phyloP scores from a whole-genome alignment of 2,329 filamentous ascomycete genomes.

The Microcera coccophila region DNA sequence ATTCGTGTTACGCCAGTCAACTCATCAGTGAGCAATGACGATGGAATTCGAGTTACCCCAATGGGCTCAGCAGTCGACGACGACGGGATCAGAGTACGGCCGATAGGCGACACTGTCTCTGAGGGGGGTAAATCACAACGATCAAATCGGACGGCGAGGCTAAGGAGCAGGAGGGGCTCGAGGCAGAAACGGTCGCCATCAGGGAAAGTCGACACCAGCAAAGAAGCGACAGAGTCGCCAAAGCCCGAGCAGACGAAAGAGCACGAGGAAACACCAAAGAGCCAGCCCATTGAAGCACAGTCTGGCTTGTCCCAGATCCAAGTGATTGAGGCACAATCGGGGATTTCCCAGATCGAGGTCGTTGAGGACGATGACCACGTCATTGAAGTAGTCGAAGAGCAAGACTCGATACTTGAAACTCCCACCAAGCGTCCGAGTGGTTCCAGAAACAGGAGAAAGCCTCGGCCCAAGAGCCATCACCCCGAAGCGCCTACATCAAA shows the following conservation, averaged over 20 bases:
- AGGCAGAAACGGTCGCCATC: conserved; percentile 24
- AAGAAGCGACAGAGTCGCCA: conserved; percentile 18
- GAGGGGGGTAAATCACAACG: conserved; percentile 18
- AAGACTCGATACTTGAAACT: conserved; percentile 35
- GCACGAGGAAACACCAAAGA: conserved; percentile 9
- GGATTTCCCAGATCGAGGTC: conserved; percentile 12
- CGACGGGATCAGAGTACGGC: conserved; percentile 30
- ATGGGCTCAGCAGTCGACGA: conserved; percentile 18
- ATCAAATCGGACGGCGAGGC: conserved; percentile 21
- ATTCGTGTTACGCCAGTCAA: conserved; percentile 30
- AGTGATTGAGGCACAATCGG: conserved; percentile 22
- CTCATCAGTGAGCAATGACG: conserved; percentile 22
- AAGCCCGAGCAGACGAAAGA: conserved; percentile 13
- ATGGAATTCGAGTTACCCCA: conserved; percentile 34
- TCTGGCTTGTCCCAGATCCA: conserved; percentile 26
- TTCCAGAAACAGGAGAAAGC: conserved; percentile 25
- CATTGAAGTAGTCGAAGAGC: conserved; percentile 34
- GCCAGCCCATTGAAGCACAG: conserved; percentile 26
- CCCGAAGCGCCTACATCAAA: conserved; percentile 18
- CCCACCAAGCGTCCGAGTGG: conserved; percentile 36
- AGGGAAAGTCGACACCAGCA: conserved; percentile 22
- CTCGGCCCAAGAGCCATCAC: conserved; percentile 24
- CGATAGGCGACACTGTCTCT: conserved; percentile 28
- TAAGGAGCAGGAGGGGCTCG: conserved; percentile 28
- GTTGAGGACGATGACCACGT: conserved; percentile 19